These are phyloP conservation scores for Gigaspora rosea DNA, from an alignment of 192 early-diverging fungal genomes.

Conservation along the genomic window DNA sequence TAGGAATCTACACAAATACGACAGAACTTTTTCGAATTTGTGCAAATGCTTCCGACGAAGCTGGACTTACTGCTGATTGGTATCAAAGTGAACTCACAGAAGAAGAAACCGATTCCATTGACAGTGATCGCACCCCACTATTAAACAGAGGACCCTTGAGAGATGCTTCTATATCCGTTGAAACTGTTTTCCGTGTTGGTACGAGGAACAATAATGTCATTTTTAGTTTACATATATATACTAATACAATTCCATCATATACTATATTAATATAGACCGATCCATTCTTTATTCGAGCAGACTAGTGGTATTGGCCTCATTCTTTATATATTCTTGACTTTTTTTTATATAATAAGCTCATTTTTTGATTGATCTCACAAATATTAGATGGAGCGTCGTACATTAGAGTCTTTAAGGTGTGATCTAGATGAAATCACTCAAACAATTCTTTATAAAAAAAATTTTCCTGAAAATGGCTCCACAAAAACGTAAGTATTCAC, in stretches of 20 bases:
- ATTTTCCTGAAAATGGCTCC: slow-evolving; percentile 52
- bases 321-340: background rate
- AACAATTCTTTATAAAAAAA: slow-evolving; percentile 58
- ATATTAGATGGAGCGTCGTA: slow-evolving; percentile 44
- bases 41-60: background rate
- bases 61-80: background rate
- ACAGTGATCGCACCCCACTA: background rate
- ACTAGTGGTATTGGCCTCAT: background rate
- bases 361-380: background rate
- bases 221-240: background rate
- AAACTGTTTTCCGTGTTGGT: background rate
- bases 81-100: background rate
- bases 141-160: background rate
- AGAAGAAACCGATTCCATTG: background rate
- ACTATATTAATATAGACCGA: background rate
- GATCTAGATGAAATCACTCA: slow-evolving; percentile 49
- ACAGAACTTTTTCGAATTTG: background rate
- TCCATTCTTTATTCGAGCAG: background rate
- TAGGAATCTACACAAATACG: background rate
- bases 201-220: background rate
- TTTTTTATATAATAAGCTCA: background rate
- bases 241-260: background rate
- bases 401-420: slow-evolving; percentile 41
- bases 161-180: background rate
- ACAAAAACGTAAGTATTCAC: slow-evolving; percentile 41